A percentile compares a stretch with the other conserved stretches of the same genome.
phyloP scores from a whole-genome alignment of 345 rosid genomes.

The Murraya paniculata region DNA sequence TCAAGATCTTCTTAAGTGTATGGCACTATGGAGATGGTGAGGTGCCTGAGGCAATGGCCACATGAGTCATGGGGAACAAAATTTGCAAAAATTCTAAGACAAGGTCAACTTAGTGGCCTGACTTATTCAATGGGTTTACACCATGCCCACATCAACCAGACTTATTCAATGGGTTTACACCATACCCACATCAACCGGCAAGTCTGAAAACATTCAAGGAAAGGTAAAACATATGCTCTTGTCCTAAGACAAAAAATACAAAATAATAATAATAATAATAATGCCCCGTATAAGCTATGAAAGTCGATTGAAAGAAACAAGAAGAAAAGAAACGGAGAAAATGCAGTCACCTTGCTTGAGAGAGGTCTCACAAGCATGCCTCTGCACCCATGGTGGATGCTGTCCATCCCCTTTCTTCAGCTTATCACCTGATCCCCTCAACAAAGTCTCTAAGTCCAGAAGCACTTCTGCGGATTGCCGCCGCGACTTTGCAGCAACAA shows the following conservation, averaged over 20 bases:
- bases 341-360: constrained; percentile 44
- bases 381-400: constrained; percentile 64
- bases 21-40: neutral
- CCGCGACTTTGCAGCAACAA: constrained; percentile 55
- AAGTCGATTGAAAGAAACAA: neutral
- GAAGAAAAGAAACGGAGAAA: neutral
- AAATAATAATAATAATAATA: neutral
- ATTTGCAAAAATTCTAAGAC: neutral
- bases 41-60: neutral
- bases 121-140: constrained; percentile 12
- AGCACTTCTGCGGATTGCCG: constrained; percentile 62
- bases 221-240: neutral
- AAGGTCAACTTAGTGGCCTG: constrained; percentile 15
- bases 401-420: constrained; percentile 44
- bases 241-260: neutral
- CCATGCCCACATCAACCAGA: constrained; percentile 16
- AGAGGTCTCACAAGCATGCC: constrained; percentile 47
- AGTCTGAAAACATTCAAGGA: constrained; percentile 3
- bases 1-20: neutral
- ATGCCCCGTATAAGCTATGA: neutral
- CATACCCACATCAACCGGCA: constrained; percentile 5
- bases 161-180: constrained; percentile 27
- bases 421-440: constrained; percentile 32
- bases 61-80: neutral
- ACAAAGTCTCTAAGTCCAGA: constrained; percentile 29